Percentiles rank a stretch among this genome's conserved stretches.
phyloP scores from a whole-genome alignment of 2,329 filamentous ascomycete species.

The Diaporthe longicolla region DNA sequence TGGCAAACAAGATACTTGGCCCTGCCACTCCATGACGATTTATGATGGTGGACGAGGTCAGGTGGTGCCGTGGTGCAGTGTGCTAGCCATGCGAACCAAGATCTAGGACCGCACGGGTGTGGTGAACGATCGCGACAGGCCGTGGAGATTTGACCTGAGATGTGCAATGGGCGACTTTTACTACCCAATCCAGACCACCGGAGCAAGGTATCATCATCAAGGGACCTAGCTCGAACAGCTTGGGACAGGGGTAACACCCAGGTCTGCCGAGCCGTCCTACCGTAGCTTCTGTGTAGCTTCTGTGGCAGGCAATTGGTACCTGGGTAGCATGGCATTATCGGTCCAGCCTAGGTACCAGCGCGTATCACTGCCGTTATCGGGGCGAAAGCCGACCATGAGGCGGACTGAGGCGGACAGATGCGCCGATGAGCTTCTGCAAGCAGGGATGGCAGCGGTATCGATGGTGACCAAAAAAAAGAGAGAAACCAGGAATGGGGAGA shows the following conservation, averaged over 20 bases:
- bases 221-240: not conserved
- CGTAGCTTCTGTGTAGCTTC: not conserved
- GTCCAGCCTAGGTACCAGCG: not conserved
- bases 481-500: slow-evolving; percentile 7
- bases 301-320: slow-evolving; percentile 3
- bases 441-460: slow-evolving; percentile 17
- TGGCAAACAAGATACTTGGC: slow-evolving; percentile 1
- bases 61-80: not conserved
- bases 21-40: not conserved
- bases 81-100: not conserved
- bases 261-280: slow-evolving; percentile 22
- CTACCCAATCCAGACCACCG: not conserved
- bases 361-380: slow-evolving; percentile 28
- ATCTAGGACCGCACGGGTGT: not conserved
- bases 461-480: not conserved
- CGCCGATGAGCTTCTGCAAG: not conserved
- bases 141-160: not conserved
- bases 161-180: not conserved
- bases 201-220: slow-evolving; percentile 2
- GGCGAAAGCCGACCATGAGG: slow-evolving; percentile 12
- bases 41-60: not conserved
- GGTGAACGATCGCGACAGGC: not conserved
- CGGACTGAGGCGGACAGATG: not conserved
- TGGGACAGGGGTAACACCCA: not conserved
- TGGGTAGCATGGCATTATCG: slow-evolving; percentile 12